Percentiles rank a stretch among this genome's conserved stretches.
These are phyloP conservation scores for Microstegium vimineum DNA, from an alignment of 176 grass and related monocot species.

Conservation along the genomic window DNA sequence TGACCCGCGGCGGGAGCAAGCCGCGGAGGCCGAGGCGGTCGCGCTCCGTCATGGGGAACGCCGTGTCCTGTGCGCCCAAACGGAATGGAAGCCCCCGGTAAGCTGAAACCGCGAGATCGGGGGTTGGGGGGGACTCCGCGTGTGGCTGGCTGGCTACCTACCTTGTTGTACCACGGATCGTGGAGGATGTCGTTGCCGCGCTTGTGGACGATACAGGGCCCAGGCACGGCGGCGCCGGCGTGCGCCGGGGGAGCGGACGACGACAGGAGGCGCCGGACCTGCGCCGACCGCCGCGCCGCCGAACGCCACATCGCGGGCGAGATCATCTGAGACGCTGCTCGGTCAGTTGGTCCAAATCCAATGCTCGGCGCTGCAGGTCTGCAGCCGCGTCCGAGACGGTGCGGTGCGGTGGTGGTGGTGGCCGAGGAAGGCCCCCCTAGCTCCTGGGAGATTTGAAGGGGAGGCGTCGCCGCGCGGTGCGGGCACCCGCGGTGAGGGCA, in stretches of 20 bases:
- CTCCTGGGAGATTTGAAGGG: slow-evolving; percentile 39
- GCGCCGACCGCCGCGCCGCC: slow-evolving; percentile 49
- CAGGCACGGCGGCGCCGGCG: slow-evolving; percentile 45
- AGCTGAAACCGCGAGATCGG: neutral
- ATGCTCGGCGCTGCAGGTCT: neutral
- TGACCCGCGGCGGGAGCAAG: slow-evolving; percentile 90
- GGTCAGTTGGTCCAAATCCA: neutral
- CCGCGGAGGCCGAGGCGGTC: slow-evolving; percentile 96
- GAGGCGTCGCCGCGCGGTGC: slow-evolving; percentile 26
- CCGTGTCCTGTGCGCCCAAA: slow-evolving; percentile 66
- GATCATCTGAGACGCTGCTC: slow-evolving; percentile 7
- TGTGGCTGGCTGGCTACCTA: neutral
- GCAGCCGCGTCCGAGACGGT: neutral
- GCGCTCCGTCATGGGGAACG: slow-evolving; percentile 91
- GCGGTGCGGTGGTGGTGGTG: neutral
- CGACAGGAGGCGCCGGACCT: slow-evolving; percentile 53
- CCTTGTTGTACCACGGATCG: slow-evolving; percentile 94
- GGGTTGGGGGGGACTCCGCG: neutral
- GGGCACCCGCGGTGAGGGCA: slow-evolving; percentile 31
- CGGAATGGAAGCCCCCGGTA: neutral
- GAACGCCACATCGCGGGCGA: slow-evolving; percentile 55
- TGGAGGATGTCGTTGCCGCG: slow-evolving; percentile 93
- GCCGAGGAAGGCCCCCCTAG: neutral
- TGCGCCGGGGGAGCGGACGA: slow-evolving; percentile 35
- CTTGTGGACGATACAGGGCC: slow-evolving; percentile 89